phyloP scores from a whole-genome alignment of 2,329 filamentous ascomycete genomes.

The Talaromyces sp. region DNA sequence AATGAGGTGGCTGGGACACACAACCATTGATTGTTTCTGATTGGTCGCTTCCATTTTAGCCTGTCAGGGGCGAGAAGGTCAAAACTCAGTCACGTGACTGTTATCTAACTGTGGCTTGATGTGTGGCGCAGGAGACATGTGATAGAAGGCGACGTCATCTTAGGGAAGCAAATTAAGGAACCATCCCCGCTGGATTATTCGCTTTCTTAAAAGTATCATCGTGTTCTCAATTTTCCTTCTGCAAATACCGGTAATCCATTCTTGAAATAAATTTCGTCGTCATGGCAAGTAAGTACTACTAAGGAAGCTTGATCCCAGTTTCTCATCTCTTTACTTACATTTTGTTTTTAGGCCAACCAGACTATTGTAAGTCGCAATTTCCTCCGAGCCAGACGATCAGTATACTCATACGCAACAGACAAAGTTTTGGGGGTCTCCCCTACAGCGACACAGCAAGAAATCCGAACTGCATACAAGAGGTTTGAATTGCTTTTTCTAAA shows the following conservation, averaged over 20 bases:
- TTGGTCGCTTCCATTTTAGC: slow-evolving; percentile 1
- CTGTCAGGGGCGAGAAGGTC: slow-evolving; percentile 6
- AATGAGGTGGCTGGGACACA: slow-evolving; percentile 13
- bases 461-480: slow-evolving; percentile 94
- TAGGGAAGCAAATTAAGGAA: neutral
- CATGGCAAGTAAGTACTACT: slow-evolving; percentile 15
- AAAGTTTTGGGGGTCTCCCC: slow-evolving; percentile 70
- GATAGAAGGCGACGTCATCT: slow-evolving; percentile 17
- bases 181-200: neutral
- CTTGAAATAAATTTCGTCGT: neutral
- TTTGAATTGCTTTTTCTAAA: slow-evolving; percentile 33
- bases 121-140: slow-evolving; percentile 18
- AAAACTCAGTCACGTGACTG: slow-evolving; percentile 11
- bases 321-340: neutral
- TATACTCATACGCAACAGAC: slow-evolving; percentile 51
- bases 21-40: neutral
- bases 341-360: slow-evolving; percentile 29
- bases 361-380: slow-evolving; percentile 41
- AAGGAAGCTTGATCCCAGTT: neutral
- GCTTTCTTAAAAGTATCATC: neutral
- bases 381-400: slow-evolving; percentile 10
- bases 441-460: slow-evolving; percentile 74
- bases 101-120: slow-evolving; percentile 5
- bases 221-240: neutral
- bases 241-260: too few relatives aligned